A percentile compares a stretch with the other conserved stretches of the same genome.
These are phyloP conservation scores for Turnera subulata DNA, from an alignment of 345 rosid species.

Conservation along the genomic window DNA sequence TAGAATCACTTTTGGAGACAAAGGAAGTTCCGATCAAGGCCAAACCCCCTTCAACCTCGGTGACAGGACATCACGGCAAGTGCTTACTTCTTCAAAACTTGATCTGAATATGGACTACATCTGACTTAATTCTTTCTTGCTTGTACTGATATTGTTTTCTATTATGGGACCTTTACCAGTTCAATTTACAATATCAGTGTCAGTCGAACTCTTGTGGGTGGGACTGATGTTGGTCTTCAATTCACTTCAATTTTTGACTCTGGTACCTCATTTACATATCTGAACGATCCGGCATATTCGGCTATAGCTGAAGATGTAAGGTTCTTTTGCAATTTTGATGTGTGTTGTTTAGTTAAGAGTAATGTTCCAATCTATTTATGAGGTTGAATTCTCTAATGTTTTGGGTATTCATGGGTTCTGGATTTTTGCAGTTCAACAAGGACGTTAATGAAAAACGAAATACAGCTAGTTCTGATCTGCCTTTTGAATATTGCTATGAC, in stretches of 20 bases:
- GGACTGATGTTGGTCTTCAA: slow-evolving; percentile 42
- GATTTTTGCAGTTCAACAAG: slow-evolving; percentile 62
- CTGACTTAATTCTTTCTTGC: background rate
- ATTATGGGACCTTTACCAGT: slow-evolving; percentile 31
- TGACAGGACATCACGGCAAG: slow-evolving; percentile 44
- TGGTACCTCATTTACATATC: slow-evolving; percentile 89
- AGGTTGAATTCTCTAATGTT: too few relatives aligned
- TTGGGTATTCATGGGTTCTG: slow-evolving; percentile 3
- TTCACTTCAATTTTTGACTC: slow-evolving; percentile 82
- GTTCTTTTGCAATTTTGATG: too few relatives aligned
- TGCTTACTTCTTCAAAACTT: too few relatives aligned
- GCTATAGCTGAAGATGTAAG: slow-evolving; percentile 62
- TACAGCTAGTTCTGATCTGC: slow-evolving; percentile 31
- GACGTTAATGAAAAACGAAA: slow-evolving; percentile 47
- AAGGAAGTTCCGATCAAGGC: slow-evolving; percentile 71
- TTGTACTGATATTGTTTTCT: slow-evolving; percentile 9
- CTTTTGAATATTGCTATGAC: slow-evolving; percentile 80
- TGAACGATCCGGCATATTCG: slow-evolving; percentile 72
- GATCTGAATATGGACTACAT: too few relatives aligned
- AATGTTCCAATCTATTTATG: too few relatives aligned
- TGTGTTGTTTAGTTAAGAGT: slow-evolving; percentile 17
- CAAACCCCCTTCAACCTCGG: slow-evolving; percentile 77
- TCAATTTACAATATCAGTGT: slow-evolving; percentile 80
- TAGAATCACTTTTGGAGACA: slow-evolving; percentile 91
- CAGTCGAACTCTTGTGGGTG: slow-evolving; percentile 58